Evolutionary conservation across 2,329 filamentous ascomycete species (phyloP).

Genomic region (Calonectria ilicicola): DNA sequence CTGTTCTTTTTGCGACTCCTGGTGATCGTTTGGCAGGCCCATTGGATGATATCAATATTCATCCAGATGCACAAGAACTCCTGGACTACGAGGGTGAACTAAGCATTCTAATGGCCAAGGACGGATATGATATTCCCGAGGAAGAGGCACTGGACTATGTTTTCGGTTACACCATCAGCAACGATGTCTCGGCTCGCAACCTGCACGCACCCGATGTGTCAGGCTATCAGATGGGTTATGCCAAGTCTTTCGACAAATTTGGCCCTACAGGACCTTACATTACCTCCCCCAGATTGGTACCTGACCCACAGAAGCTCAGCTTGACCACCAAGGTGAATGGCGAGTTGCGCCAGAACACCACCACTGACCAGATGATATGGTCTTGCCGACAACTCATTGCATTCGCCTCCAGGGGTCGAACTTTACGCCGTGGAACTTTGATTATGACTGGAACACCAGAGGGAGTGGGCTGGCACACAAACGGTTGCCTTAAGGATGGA

Average conservation of each 20-base stretch:
- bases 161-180: slow-evolving; percentile 64
- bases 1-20: slow-evolving; percentile 15
- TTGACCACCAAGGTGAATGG: slow-evolving; percentile 19
- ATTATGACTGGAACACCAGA: slow-evolving; percentile 20
- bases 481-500: slow-evolving; percentile 8
- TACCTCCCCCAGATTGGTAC: slow-evolving; percentile 4
- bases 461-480: slow-evolving; percentile 11
- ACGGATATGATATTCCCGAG: slow-evolving; percentile 59
- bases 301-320: slow-evolving; percentile 10
- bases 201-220: slow-evolving; percentile 15
- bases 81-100: slow-evolving; percentile 61
- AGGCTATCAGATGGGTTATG: slow-evolving; percentile 18
- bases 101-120: slow-evolving; percentile 59
- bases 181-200: slow-evolving; percentile 59
- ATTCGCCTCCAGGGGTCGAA: slow-evolving; percentile 14
- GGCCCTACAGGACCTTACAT: slow-evolving; percentile 16
- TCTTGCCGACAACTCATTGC: slow-evolving; percentile 14
- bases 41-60: slow-evolving; percentile 14
- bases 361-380: slow-evolving; percentile 19
- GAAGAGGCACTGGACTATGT: slow-evolving; percentile 60
- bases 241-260: slow-evolving; percentile 18
- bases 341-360: slow-evolving; percentile 14
- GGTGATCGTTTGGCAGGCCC: slow-evolving; percentile 6
- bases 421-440: slow-evolving; percentile 15
- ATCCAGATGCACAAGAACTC: slow-evolving; percentile 13